A percentile compares a stretch with the other conserved stretches of the same genome.
phyloP scores from a whole-genome alignment of 2,329 filamentous ascomycete genomes.

The Calonectria montana region DNA sequence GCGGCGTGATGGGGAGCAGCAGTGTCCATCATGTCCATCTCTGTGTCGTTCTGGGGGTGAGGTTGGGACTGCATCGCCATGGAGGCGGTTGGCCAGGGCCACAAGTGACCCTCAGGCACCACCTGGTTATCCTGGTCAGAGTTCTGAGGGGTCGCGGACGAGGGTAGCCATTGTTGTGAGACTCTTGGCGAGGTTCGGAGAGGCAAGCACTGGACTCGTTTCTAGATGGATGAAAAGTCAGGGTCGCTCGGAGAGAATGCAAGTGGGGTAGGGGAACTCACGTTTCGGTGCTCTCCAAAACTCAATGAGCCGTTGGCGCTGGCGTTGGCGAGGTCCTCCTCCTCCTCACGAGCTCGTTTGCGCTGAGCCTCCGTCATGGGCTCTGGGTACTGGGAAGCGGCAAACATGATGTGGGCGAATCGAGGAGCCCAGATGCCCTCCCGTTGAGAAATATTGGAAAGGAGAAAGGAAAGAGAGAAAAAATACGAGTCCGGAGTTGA shows the following conservation, averaged over 20 bases:
- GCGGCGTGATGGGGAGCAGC: conserved; percentile 44
- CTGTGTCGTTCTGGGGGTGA: conserved; percentile 48
- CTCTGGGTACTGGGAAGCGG: conserved; percentile 47
- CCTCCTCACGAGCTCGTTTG: conserved; percentile 61
- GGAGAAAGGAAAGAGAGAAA: conserved; percentile 16
- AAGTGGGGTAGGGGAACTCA: conserved; percentile 44
- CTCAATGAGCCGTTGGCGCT: conserved; percentile 51
- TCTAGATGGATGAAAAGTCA: conserved; percentile 49
- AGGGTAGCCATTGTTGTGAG: conserved; percentile 44
- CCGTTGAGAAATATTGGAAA: conserved; percentile 1
- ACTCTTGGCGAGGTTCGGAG: conserved; percentile 57
- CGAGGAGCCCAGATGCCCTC: conserved; percentile 4
- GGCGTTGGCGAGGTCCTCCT: conserved; percentile 52
- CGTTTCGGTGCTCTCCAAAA: conserved; percentile 63
- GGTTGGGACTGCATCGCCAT: conserved; percentile 27
- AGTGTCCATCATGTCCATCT: conserved; percentile 63
- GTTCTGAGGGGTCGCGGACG: conserved; percentile 54
- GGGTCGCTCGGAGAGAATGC: background rate
- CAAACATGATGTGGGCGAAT: conserved; percentile 50
- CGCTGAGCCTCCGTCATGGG: conserved; percentile 49
- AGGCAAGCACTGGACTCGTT: conserved; percentile 66
- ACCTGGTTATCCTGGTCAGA: conserved; percentile 53
- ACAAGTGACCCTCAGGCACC: conserved; percentile 44
- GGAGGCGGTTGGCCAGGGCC: conserved; percentile 46
- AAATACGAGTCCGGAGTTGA: conserved; percentile 21